phyloP scores from a whole-genome alignment of 169 alveolate species.

The Blepharisma undulans region DNA sequence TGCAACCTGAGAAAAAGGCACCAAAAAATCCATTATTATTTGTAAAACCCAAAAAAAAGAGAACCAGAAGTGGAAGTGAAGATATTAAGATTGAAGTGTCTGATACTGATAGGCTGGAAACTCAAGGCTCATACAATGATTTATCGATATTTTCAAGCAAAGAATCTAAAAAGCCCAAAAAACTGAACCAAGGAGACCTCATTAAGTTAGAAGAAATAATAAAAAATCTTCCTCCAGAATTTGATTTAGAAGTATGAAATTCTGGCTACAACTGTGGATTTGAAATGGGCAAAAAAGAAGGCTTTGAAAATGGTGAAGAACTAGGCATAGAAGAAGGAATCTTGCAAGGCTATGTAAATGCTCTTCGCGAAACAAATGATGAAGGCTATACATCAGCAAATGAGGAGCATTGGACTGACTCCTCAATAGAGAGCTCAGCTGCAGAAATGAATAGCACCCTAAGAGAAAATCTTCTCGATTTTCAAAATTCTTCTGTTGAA shows the following conservation, averaged over 20 bases:
- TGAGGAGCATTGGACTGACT: background rate
- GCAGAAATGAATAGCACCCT: background rate
- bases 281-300: conserved; percentile 29
- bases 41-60: background rate
- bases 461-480: background rate
- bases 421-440: background rate
- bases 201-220: background rate
- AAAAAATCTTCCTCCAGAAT: background rate
- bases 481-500: background rate
- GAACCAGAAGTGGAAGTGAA: background rate
- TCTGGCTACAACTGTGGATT: conserved; percentile 25
- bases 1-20: background rate
- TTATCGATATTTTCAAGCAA: background rate
- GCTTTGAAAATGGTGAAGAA: conserved; percentile 27
- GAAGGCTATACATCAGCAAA: background rate
- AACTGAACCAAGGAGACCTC: background rate
- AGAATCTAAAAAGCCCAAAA: background rate
- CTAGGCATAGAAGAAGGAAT: conserved; percentile 30
- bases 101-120: background rate
- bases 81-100: background rate
- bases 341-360: background rate
- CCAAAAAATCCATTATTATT: background rate
- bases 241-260: background rate
- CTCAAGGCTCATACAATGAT: background rate
- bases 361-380: background rate